Percentiles rank a stretch among this genome's conserved stretches.
These are phyloP conservation scores for Stellera chamaejasme DNA, from an alignment of 345 rosid genomes.

Conservation along the genomic window DNA sequence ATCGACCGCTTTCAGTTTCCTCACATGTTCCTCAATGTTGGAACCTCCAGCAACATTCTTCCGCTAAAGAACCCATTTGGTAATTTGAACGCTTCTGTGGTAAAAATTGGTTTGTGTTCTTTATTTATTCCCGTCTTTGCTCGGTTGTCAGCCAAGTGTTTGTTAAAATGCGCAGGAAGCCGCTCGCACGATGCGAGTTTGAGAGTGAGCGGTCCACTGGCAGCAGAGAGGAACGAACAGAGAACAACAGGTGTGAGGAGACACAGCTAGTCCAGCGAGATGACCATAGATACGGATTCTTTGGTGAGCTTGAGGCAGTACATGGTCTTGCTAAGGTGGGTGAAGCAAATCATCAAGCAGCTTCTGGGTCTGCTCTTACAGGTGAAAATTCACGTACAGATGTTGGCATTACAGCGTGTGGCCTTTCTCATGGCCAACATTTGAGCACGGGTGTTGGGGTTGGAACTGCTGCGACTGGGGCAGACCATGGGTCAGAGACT, in stretches of 20 bases:
- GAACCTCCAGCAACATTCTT: constrained; percentile 31
- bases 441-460: constrained; percentile 4
- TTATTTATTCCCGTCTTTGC: constrained; percentile 4
- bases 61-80: constrained; percentile 29
- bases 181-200: constrained; percentile 7
- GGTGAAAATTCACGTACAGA: constrained; percentile 23
- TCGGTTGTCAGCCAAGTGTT: constrained; percentile 14
- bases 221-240: constrained; percentile 7
- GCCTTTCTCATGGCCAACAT: constrained; percentile 8
- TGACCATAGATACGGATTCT: constrained; percentile 18
- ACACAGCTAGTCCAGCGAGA: constrained; percentile 4
- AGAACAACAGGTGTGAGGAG: constrained; percentile 8
- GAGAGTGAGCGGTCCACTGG: constrained; percentile 8
- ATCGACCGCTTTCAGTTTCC: constrained; percentile 9
- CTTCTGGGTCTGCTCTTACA: constrained; percentile 29
- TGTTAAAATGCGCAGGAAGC: constrained; percentile 24
- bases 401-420: constrained; percentile 7
- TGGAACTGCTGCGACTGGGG: constrained; percentile 12
- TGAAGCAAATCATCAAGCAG: constrained; percentile 23
- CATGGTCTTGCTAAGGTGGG: constrained; percentile 18
- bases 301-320: constrained; percentile 38
- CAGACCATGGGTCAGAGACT: constrained; percentile 26
- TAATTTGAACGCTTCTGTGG: constrained; percentile 6
- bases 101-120: background rate
- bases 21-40: constrained; percentile 16